A percentile compares a stretch with the other conserved stretches of the same genome.
phyloP scores from a whole-genome alignment of 139 green algal genomes.

The Chlamydomonas sp. region DNA sequence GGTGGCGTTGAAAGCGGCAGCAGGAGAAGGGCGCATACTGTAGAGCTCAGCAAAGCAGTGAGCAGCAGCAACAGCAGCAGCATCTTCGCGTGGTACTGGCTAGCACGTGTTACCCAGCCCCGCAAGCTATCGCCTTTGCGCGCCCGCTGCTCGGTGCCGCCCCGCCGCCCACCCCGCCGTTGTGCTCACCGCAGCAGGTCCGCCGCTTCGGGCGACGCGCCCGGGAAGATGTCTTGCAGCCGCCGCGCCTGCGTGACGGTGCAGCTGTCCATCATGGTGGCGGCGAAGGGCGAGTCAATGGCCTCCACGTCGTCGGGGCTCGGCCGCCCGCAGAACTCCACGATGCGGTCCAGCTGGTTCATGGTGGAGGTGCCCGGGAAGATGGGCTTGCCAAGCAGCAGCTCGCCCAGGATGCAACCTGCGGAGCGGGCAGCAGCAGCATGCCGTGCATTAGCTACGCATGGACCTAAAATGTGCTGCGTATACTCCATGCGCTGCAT shows the following conservation, averaged over 20 bases:
- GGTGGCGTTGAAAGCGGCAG: background rate
- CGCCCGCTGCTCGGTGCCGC: background rate
- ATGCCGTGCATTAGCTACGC: background rate
- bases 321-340: conserved; percentile 80
- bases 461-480: background rate
- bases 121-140: no score
- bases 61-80: background rate
- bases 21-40: background rate
- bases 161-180: background rate
- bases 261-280: conserved; percentile 93
- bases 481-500: no score
- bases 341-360: conserved; percentile 93
- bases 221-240: conserved; percentile 83
- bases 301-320: conserved; percentile 78
- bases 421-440: background rate
- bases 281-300: conserved; percentile 90
- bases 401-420: conserved; percentile 98
- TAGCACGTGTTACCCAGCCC: background rate
- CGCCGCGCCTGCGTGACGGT: conserved; percentile 52
- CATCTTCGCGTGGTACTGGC: background rate
- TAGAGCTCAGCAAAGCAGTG: background rate
- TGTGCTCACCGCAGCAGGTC: conserved; percentile 83
- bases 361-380: conserved; percentile 96
- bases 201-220: conserved; percentile 75
- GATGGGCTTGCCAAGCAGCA: conserved; percentile 90